Evolutionary conservation across 2,329 filamentous ascomycete species (phyloP), one percentile per base, ranked within the genome.

Genomic region (Mariannaea elegans): DNA sequence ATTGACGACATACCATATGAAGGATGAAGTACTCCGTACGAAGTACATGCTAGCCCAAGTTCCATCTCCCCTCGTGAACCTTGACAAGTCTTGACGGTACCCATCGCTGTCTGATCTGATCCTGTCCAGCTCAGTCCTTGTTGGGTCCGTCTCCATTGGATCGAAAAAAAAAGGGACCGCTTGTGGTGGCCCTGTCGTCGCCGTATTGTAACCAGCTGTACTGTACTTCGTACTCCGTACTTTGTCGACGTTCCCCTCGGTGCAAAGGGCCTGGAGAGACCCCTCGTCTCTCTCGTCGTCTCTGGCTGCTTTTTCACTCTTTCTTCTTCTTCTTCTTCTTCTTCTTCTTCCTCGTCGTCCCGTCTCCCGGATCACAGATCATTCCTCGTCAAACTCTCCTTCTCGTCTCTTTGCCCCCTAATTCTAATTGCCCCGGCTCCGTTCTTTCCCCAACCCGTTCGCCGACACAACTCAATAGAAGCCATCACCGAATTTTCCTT

Each of bases 81-180:
- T 44, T 27, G 39, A 42, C 38, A 42, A 24, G 12, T 44, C 21
- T 19, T 61, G 60, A 57, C n/a, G 62, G 61, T 62, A 56, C 57
- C 63, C 45, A 58, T 58, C 49, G 31, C 49, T 18, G 39, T 50
- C 55, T 29, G 18, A 48, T 60, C 52, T 44, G 8, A 45, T 56
- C 45, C 24, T 32, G 52, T 56, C 63, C 51, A 50, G 41, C 41
- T 39, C 41, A 36, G 56, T 63, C 65, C 63, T 64, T 60, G 65
- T 55, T 64, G 48, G 44, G 54, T 49, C 61, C 57, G 61, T 57
- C 63, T 55, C 51, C 65, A 63, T 67, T 65, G 59, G 56, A 68
- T 68, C 62, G 49, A 65, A 68, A 63, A 65, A 64, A 48, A 53
- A 42, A 23, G 59, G 65, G 50, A 55, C 64, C 55, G 56, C 59